Conservation (phyloP, 768 basidiomycete genomes). For the Botryobasidium botryosum region DNA sequence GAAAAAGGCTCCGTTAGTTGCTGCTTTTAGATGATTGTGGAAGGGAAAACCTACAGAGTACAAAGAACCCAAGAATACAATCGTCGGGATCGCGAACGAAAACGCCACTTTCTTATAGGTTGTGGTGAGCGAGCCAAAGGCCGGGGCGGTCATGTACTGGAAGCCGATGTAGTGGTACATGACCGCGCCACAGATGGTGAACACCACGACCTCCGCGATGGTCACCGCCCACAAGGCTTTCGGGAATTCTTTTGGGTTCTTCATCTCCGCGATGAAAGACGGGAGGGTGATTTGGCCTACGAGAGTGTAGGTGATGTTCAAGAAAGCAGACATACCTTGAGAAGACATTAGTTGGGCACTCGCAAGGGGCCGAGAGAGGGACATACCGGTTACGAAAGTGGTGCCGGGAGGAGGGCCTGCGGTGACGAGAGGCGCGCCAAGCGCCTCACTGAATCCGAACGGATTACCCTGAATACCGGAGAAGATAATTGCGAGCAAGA, state of each 20-base stretch:
- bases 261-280: conserved; percentile 15
- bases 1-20: conserved; percentile 3
- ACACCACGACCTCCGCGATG: conserved; percentile 13
- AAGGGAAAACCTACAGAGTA: too few species aligned
- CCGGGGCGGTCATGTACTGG: conserved; percentile 13
- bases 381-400: too few species aligned
- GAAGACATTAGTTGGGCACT: too few species aligned
- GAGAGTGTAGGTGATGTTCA: conserved; percentile 13
- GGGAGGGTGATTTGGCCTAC: conserved; percentile 13
- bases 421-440: background rate
- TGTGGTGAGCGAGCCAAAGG: conserved; percentile 10
- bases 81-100: conserved; percentile 14
- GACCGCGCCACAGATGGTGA: conserved; percentile 14
- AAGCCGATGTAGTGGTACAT: conserved; percentile 13
- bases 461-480: background rate
- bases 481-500: conserved; percentile 1
- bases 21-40: too few species aligned
- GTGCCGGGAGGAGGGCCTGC: conserved; percentile 15
- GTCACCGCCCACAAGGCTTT: conserved; percentile 15
- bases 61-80: background rate
- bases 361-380: too few species aligned
- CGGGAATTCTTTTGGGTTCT: conserved; percentile 15
- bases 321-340: conserved; percentile 13
- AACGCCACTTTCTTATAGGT: conserved; percentile 12
- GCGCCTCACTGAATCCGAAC: background rate